These are phyloP conservation scores for Dalbergia oliveri DNA, from an alignment of 306 rosid genomes.

Conservation along the genomic window DNA sequence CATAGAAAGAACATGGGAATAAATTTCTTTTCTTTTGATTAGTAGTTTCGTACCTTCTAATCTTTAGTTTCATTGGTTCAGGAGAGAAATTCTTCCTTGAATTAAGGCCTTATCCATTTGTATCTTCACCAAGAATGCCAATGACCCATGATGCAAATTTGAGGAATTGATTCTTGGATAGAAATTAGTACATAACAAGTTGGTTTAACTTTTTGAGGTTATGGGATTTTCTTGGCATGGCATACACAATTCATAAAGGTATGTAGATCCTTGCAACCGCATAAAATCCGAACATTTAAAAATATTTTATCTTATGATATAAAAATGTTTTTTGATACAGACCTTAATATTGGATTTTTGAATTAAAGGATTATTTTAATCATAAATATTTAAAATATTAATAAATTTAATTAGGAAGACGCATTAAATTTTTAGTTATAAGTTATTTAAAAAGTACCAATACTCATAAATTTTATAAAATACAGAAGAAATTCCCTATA, in stretches of 20 bases:
- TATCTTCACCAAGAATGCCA: constrained; percentile 50
- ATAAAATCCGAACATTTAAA: too few relatives aligned
- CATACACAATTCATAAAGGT: constrained; percentile 4
- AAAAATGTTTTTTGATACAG: too few relatives aligned
- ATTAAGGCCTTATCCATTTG: constrained; percentile 46
- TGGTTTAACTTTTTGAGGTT: constrained; percentile 32
- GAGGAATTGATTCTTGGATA: constrained; percentile 59
- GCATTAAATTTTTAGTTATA: too few relatives aligned
- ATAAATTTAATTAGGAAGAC: too few relatives aligned
- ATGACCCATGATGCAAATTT: constrained; percentile 27
- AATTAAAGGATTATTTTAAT: too few relatives aligned
- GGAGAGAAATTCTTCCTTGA: constrained; percentile 42
- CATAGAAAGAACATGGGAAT: constrained; percentile 46
- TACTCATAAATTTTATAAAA: too few relatives aligned
- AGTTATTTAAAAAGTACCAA: too few relatives aligned
- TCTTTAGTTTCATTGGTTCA: constrained; percentile 40
- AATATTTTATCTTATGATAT: too few relatives aligned
- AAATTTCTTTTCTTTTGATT: constrained; percentile 42
- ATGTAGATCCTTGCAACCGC: too few relatives aligned
- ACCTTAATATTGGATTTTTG: too few relatives aligned
- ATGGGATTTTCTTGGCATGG: constrained; percentile 37
- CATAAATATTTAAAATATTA: too few relatives aligned
- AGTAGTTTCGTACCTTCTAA: constrained; percentile 41
- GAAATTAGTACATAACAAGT: constrained; percentile 42
- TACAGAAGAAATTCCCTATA: too few relatives aligned